Percentiles rank a stretch among this genome's conserved stretches.
Evolutionary conservation across 2,329 filamentous ascomycete genomes (phyloP).

Genomic region (Didymella arachidicola): DNA sequence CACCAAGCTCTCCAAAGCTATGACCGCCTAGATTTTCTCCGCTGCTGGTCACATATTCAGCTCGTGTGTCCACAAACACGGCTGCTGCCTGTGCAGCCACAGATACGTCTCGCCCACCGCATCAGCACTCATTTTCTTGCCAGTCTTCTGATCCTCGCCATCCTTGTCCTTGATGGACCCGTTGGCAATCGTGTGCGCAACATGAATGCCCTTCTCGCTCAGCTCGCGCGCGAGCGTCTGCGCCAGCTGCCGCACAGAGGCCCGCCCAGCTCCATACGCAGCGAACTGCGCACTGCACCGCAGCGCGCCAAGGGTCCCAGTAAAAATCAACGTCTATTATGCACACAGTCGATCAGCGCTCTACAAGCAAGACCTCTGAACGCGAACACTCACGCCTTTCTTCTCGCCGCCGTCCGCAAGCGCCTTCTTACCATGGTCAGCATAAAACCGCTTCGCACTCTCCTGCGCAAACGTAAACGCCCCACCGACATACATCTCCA

Average conservation of each 20-base stretch:
- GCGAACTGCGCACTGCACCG: constrained; percentile 63
- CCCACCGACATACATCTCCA: constrained; percentile 63
- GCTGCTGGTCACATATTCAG: constrained; percentile 60
- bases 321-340: constrained; percentile 62
- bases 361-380: background rate
- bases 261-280: constrained; percentile 63
- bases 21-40: constrained; percentile 55
- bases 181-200: constrained; percentile 67
- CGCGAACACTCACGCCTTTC: constrained; percentile 54
- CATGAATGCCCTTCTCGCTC: constrained; percentile 64
- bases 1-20: background rate
- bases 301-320: constrained; percentile 62
- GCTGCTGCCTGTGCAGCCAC: constrained; percentile 58
- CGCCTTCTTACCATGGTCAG: constrained; percentile 59
- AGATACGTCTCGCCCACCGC: constrained; percentile 65
- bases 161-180: constrained; percentile 62
- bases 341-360: background rate
- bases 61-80: constrained; percentile 62
- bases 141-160: constrained; percentile 56
- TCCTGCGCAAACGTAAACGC: constrained; percentile 65
- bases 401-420: constrained; percentile 59
- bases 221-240: constrained; percentile 65
- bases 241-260: constrained; percentile 62
- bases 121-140: constrained; percentile 66
- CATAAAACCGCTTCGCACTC: constrained; percentile 60